Evolutionary conservation across 306 rosid genomes (phyloP).

Genomic region (Quercus agrifolia): DNA sequence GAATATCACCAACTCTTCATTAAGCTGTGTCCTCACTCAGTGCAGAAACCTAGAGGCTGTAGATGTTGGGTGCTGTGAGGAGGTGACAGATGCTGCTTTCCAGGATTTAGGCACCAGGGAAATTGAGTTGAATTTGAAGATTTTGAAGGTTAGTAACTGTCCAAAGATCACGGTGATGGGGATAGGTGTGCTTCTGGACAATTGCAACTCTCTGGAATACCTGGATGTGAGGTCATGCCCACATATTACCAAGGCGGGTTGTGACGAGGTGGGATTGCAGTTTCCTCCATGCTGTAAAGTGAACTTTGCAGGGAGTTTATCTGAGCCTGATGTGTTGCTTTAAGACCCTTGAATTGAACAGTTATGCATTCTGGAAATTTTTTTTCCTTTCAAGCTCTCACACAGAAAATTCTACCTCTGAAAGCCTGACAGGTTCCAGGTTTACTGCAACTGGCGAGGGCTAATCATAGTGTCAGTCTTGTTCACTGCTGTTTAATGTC

Average conservation of each 20-base stretch:
- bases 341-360: conserved; percentile 27
- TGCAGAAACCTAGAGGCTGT: conserved; percentile 78
- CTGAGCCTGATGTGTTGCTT: conserved; percentile 48
- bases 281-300: conserved; percentile 71
- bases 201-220: conserved; percentile 61
- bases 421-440: neutral
- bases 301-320: conserved; percentile 67
- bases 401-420: neutral
- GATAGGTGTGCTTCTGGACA: conserved; percentile 59
- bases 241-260: conserved; percentile 62
- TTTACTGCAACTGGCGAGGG: neutral
- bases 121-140: conserved; percentile 53
- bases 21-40: conserved; percentile 58
- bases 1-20: conserved; percentile 64
- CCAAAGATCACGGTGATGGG: conserved; percentile 74
- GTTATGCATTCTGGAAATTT: conserved; percentile 1
- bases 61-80: conserved; percentile 89
- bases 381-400: neutral
- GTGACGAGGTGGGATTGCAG: conserved; percentile 71
- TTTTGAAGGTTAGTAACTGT: conserved; percentile 79
- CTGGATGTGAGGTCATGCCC: conserved; percentile 92
- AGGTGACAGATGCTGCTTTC: conserved; percentile 86
- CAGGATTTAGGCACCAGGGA: conserved; percentile 45
- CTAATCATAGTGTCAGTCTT: neutral
- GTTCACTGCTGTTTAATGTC: neutral